Evolutionary conservation across 306 rosid species (phyloP).

Genomic region (Ceratonia siliqua): DNA sequence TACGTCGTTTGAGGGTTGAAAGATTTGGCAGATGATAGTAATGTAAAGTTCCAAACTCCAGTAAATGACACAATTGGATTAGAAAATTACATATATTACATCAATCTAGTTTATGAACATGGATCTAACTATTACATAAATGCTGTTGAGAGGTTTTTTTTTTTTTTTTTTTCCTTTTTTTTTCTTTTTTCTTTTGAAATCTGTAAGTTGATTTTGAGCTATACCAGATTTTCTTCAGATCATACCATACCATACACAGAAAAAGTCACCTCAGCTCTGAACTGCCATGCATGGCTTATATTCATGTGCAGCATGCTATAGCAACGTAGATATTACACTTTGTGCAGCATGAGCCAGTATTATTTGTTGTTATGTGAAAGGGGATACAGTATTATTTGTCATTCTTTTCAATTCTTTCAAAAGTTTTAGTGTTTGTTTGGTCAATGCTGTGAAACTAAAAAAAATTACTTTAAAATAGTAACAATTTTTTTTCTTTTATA

Average conservation of each 20-base stretch:
- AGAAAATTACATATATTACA: not conserved
- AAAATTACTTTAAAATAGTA: too few relatives aligned
- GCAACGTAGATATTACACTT: not conserved
- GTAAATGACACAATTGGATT: not conserved
- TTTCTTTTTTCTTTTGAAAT: too few relatives aligned
- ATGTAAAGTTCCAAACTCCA: not conserved
- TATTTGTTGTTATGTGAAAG: not conserved
- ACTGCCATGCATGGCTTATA: not conserved
- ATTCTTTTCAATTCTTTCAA: too few relatives aligned
- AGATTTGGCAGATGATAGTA: conserved; percentile 56
- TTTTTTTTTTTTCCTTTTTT: not conserved
- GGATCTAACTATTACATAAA: not conserved
- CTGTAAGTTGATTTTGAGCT: not conserved
- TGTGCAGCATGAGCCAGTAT: not conserved
- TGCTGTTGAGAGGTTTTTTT: not conserved
- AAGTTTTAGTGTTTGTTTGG: too few relatives aligned
- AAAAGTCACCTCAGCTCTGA: not conserved
- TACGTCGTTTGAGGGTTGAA: conserved; percentile 66
- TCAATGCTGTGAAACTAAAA: too few relatives aligned
- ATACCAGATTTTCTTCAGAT: not conserved
- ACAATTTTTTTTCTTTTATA: too few relatives aligned
- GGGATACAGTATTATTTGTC: too few relatives aligned
- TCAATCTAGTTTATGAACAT: not conserved
- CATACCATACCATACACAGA: not conserved
- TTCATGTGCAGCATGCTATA: not conserved